A percentile compares a stretch with the other conserved stretches of the same genome.
Evolutionary conservation across 148 eudicot genomes (phyloP).

Genomic region (Fagopyrum homotropicum): DNA sequence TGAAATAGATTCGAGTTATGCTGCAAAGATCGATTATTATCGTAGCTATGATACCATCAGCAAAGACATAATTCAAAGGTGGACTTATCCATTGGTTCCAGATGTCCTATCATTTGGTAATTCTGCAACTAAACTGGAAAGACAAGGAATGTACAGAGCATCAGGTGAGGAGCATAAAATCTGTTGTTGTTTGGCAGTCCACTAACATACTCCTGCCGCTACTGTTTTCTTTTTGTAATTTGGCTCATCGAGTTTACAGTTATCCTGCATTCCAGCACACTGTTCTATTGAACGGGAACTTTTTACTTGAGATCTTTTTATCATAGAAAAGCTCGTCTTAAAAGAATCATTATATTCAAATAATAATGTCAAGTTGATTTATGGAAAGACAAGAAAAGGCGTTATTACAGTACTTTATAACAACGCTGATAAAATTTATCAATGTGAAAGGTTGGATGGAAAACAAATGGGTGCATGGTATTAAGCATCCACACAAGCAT

Average conservation of each 20-base stretch:
- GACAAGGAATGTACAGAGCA: conserved; percentile 76
- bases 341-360: background rate
- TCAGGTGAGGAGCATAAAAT: conserved; percentile 44
- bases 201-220: background rate
- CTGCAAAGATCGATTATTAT: conserved; percentile 84
- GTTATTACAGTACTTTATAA: background rate
- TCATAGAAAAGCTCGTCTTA: background rate
- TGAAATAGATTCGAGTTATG: conserved; percentile 86
- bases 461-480: background rate
- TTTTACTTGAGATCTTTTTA: background rate
- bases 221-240: background rate
- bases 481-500: background rate
- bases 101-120: conserved; percentile 68
- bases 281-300: background rate
- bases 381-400: background rate
- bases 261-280: background rate
- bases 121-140: conserved; percentile 58
- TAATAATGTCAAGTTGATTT: background rate
- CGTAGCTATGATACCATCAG: conserved; percentile 87
- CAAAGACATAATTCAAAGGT: conserved; percentile 93
- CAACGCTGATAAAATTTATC: background rate
- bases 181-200: conserved; percentile 3
- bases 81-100: conserved; percentile 95
- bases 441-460: background rate
- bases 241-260: background rate